These are phyloP conservation scores for Backusella australiensis DNA, from an alignment of 192 early-diverging fungal genomes.

Conservation along the genomic window DNA sequence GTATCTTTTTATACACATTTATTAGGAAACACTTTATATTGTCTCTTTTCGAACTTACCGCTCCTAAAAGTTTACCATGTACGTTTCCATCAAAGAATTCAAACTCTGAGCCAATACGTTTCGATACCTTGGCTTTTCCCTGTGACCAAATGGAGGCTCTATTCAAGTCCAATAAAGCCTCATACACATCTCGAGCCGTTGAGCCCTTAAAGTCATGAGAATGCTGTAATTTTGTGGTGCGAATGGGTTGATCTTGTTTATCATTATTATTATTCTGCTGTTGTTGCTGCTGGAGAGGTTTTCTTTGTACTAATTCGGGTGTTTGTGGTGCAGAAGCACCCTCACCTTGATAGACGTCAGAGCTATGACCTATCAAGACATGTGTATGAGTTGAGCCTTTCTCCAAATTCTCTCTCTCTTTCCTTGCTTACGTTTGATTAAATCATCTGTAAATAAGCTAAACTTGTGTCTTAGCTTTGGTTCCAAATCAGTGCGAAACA, in stretches of 20 bases:
- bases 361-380: conserved; percentile 51
- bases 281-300: conserved; percentile 19
- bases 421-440: conserved; percentile 57
- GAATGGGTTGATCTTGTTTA: conserved; percentile 32
- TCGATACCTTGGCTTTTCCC: conserved; percentile 41
- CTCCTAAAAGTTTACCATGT: conserved; percentile 70
- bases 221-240: conserved; percentile 67
- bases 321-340: conserved; percentile 31
- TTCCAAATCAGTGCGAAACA: conserved; percentile 67
- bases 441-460: conserved; percentile 61
- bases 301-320: conserved; percentile 29
- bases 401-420: too few relatives aligned
- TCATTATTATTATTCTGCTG: conserved; percentile 14
- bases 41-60: conserved; percentile 42
- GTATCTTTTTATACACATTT: background rate
- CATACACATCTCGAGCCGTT: conserved; percentile 77
- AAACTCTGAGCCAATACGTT: conserved; percentile 57
- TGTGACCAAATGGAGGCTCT: conserved; percentile 82
- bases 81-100: conserved; percentile 89
- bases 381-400: too few relatives aligned
- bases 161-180: conserved; percentile 72
- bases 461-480: conserved; percentile 63
- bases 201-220: conserved; percentile 77
- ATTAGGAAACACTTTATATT: too few relatives aligned
- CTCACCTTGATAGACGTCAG: conserved; percentile 74